A percentile compares a stretch with the other conserved stretches of the same genome.
Evolutionary conservation across 345 rosid genomes (phyloP).

Genomic region (Balakata baccata): DNA sequence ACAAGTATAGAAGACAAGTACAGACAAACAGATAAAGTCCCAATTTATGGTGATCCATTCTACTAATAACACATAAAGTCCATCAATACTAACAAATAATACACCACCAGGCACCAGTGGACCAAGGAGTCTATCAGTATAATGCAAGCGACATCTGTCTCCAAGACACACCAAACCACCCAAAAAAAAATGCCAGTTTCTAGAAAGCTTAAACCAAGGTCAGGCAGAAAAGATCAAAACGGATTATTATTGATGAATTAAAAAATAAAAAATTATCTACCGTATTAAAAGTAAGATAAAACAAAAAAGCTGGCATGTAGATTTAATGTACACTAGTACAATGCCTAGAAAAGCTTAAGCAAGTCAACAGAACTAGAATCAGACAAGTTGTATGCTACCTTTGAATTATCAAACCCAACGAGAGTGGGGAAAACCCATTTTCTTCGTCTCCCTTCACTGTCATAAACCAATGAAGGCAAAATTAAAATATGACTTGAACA

Average conservation of each 20-base stretch:
- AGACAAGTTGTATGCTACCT: conserved; percentile 46
- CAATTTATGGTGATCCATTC: neutral
- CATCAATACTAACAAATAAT: neutral
- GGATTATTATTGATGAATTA: neutral
- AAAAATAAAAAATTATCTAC: neutral
- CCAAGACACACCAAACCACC: neutral
- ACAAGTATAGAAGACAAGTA: neutral
- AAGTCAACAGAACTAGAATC: conserved; percentile 5
- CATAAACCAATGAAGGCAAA: conserved; percentile 22
- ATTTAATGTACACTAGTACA: neutral
- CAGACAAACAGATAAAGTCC: neutral
- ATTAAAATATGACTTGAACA: conserved; percentile 15
- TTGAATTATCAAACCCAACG: conserved; percentile 36
- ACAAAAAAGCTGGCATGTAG: neutral
- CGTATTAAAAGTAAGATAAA: neutral
- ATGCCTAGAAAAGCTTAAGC: conserved; percentile 1
- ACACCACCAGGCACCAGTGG: neutral
- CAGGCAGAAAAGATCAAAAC: neutral
- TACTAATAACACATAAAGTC: neutral
- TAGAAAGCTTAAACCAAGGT: neutral
- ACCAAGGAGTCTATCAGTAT: neutral
- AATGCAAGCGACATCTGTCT: neutral
- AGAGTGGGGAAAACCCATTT: conserved; percentile 93
- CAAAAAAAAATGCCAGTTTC: neutral
- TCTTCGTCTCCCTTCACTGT: conserved; percentile 91